A percentile compares a stretch with the other conserved stretches of the same genome.
These are phyloP conservation scores for Scolecobasidium constrictum DNA, from an alignment of 2,329 filamentous ascomycete species.

Conservation along the genomic window DNA sequence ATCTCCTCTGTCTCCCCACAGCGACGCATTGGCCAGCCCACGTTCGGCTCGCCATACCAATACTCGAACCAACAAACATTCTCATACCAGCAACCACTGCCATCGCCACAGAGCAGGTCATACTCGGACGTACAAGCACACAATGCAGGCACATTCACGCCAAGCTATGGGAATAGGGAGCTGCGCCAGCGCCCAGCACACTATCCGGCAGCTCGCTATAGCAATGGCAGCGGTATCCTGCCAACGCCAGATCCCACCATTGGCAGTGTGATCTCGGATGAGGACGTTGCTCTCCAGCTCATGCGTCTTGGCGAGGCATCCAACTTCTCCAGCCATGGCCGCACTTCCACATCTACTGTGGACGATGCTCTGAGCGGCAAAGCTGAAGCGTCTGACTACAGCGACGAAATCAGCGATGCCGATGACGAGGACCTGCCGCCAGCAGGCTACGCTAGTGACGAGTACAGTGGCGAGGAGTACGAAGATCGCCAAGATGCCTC, in stretches of 20 bases:
- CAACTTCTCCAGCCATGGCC: slow-evolving; percentile 75
- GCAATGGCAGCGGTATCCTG: slow-evolving; percentile 25
- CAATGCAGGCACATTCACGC: slow-evolving; percentile 11
- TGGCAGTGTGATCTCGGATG: slow-evolving; percentile 92
- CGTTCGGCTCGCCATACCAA: slow-evolving; percentile 61
- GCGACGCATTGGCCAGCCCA: slow-evolving; percentile 65
- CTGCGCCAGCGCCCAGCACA: slow-evolving; percentile 3
- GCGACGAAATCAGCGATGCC: slow-evolving; percentile 70
- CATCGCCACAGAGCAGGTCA: slow-evolving; percentile 70
- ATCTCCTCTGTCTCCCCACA: slow-evolving; percentile 93
- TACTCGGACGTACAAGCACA: slow-evolving; percentile 20
- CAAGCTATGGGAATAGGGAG: slow-evolving; percentile 4
- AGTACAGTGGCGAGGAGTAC: slow-evolving; percentile 51
- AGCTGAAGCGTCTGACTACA: slow-evolving; percentile 66
- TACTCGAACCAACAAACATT: slow-evolving; percentile 71
- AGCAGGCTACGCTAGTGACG: slow-evolving; percentile 29
- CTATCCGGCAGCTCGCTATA: background rate
- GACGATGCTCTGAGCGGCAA: slow-evolving; percentile 89
- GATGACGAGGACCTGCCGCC: slow-evolving; percentile 52
- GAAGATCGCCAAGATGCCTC: slow-evolving; percentile 40
- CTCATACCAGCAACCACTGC: slow-evolving; percentile 63
- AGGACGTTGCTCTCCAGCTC: slow-evolving; percentile 92
- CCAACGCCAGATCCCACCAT: slow-evolving; percentile 96
- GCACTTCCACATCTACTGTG: slow-evolving; percentile 83
- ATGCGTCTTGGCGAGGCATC: slow-evolving; percentile 93